These are phyloP conservation scores for Russula sp. DNA, from an alignment of 768 basidiomycete species.

Conservation along the genomic window DNA sequence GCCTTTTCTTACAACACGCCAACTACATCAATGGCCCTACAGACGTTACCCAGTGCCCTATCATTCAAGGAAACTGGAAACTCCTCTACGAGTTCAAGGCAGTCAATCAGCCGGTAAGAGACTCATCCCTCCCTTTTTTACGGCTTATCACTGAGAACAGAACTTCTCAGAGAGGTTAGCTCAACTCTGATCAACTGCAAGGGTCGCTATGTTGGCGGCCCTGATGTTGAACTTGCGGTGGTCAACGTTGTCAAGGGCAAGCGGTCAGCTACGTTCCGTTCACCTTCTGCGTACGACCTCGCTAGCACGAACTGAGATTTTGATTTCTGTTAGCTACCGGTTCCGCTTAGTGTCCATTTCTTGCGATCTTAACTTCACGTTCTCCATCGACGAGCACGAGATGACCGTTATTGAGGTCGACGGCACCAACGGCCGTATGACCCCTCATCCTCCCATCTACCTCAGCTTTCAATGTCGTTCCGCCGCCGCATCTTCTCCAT, in stretches of 20 bases:
- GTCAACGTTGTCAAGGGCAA: constrained; percentile 29
- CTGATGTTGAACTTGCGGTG: constrained; percentile 19
- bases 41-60: constrained; percentile 48
- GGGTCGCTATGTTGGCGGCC: constrained; percentile 28
- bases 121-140: constrained; percentile 1
- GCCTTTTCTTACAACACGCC: constrained; percentile 44
- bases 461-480: too few relatives aligned
- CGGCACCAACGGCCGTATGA: constrained; percentile 24
- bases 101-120: constrained; percentile 38
- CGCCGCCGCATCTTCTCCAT: too few relatives aligned
- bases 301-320: not conserved
- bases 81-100: constrained; percentile 45
- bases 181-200: constrained; percentile 31
- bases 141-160: constrained; percentile 5
- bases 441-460: too few relatives aligned
- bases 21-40: constrained; percentile 48
- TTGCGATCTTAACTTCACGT: constrained; percentile 29
- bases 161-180: not conserved
- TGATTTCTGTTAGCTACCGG: constrained; percentile 16
- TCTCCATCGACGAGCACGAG: constrained; percentile 29
- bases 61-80: constrained; percentile 40
- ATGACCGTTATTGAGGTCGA: constrained; percentile 32
- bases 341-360: constrained; percentile 28
- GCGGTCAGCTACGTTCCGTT: constrained; percentile 19
- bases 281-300: not conserved